Evolutionary conservation across 2,329 filamentous ascomycete genomes (phyloP).

Genomic region (Alternaria consortialis): DNA sequence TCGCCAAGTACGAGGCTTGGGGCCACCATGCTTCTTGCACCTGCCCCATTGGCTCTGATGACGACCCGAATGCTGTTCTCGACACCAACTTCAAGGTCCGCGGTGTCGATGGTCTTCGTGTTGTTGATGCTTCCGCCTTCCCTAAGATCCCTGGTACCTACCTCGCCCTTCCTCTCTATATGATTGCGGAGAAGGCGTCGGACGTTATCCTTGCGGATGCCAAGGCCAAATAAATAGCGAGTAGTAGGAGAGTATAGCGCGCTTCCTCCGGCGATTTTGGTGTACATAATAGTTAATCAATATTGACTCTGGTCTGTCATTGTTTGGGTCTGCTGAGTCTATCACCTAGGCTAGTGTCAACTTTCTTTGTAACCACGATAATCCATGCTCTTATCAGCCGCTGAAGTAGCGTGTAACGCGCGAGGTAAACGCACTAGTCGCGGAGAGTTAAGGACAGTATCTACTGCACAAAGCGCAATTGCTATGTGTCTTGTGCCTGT

Average conservation of each 20-base stretch:
- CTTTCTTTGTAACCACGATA: neutral
- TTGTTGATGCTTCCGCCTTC: slow-evolving; percentile 52
- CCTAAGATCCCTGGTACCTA: slow-evolving; percentile 61
- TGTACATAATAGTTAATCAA: neutral
- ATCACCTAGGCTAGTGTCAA: neutral
- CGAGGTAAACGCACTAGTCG: neutral
- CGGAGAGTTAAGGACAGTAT: neutral
- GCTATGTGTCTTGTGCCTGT: neutral
- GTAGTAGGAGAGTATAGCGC: neutral
- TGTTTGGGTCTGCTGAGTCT: neutral
- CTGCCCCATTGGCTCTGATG: slow-evolving; percentile 63
- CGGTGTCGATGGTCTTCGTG: slow-evolving; percentile 63
- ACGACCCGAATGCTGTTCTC: slow-evolving; percentile 62
- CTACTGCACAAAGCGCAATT: neutral
- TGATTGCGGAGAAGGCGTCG: slow-evolving; percentile 69
- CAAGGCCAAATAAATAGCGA: slow-evolving; percentile 2
- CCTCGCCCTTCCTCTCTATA: slow-evolving; percentile 62
- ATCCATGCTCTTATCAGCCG: neutral
- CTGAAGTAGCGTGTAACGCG: neutral
- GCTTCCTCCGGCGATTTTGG: neutral
- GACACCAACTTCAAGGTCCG: slow-evolving; percentile 63
- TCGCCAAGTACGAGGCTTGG: slow-evolving; percentile 41
- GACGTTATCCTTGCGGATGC: slow-evolving; percentile 61
- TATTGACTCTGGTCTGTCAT: neutral
- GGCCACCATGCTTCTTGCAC: slow-evolving; percentile 67